Conservation (phyloP, 371 early-diverging fungal genomes). For the Mortierella sp. region DNA sequence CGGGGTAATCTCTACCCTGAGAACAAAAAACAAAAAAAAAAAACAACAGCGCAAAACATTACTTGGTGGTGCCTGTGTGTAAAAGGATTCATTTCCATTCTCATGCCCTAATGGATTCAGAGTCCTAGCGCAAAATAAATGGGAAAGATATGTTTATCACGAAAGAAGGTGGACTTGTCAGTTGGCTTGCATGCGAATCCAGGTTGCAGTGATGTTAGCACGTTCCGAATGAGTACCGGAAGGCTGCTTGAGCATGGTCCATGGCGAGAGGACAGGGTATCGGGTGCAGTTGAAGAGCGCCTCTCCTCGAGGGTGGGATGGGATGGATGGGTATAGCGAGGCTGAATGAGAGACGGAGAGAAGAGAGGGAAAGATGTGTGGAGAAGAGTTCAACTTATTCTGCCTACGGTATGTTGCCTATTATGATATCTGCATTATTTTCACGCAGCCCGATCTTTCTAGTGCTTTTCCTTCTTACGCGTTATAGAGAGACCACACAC, state of each 20-base stretch:
- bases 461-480: too few species aligned
- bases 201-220: too few species aligned
- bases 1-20: constrained; percentile 56
- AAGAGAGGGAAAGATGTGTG: neutral
- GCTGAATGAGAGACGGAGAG: neutral
- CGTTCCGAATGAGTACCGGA: constrained; percentile 3
- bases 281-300: too few species aligned
- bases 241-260: constrained; percentile 7
- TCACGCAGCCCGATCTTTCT: too few species aligned
- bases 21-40: neutral
- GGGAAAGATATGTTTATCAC: neutral
- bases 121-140: neutral
- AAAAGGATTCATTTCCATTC: neutral
- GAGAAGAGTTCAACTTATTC: too few species aligned
- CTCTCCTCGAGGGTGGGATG: neutral
- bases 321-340: neutral
- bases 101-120: constrained; percentile 1
- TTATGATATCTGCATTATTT: too few species aligned
- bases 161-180: too few species aligned
- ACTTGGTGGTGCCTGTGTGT: too few species aligned
- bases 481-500: too few species aligned
- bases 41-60: too few species aligned
- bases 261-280: neutral
- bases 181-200: too few species aligned
- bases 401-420: too few species aligned